These are phyloP conservation scores for Xylariaceae sp. DNA, from an alignment of 2,329 filamentous ascomycete species.

Conservation along the genomic window DNA sequence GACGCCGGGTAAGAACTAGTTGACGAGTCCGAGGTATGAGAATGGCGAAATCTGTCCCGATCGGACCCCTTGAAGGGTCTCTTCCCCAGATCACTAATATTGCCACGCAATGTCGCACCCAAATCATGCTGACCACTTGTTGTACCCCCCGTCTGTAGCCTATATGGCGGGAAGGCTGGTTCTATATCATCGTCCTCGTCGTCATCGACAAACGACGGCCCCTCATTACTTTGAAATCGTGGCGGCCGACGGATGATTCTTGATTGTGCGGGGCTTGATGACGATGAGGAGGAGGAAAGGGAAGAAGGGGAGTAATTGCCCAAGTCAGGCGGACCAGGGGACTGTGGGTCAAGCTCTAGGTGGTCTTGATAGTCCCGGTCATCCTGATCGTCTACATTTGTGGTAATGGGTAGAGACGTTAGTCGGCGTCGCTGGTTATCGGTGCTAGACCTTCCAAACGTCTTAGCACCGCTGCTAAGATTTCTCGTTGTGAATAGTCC, in stretches of 20 bases:
- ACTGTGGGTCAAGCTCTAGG: slow-evolving; percentile 38
- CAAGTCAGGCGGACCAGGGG: slow-evolving; percentile 42
- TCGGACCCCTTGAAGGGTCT: slow-evolving; percentile 31
- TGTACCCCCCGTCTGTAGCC: slow-evolving; percentile 28
- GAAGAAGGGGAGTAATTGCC: slow-evolving; percentile 32
- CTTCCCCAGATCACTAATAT: slow-evolving; percentile 37
- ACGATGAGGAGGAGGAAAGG: slow-evolving; percentile 33
- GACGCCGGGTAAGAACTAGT: slow-evolving; percentile 46
- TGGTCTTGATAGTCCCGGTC: slow-evolving; percentile 17
- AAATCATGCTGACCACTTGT: slow-evolving; percentile 40
- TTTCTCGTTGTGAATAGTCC: slow-evolving; percentile 35
- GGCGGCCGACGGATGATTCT: slow-evolving; percentile 58
- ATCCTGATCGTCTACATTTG: slow-evolving; percentile 21
- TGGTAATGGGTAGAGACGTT: slow-evolving; percentile 43
- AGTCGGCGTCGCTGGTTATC: slow-evolving; percentile 40
- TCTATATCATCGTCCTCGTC: slow-evolving; percentile 57
- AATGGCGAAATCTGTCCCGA: slow-evolving; percentile 39
- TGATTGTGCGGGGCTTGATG: slow-evolving; percentile 52
- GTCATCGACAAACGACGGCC: slow-evolving; percentile 37
- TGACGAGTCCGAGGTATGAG: slow-evolving; percentile 62
- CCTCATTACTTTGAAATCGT: slow-evolving; percentile 43
- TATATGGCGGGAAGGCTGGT: slow-evolving; percentile 52
- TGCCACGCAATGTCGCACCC: slow-evolving; percentile 50
- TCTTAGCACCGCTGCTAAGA: slow-evolving; percentile 34
- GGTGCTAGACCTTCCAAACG: slow-evolving; percentile 30